These are phyloP conservation scores for Aschersonia sp. DNA, from an alignment of 2,329 filamentous ascomycete species.

Conservation along the genomic window DNA sequence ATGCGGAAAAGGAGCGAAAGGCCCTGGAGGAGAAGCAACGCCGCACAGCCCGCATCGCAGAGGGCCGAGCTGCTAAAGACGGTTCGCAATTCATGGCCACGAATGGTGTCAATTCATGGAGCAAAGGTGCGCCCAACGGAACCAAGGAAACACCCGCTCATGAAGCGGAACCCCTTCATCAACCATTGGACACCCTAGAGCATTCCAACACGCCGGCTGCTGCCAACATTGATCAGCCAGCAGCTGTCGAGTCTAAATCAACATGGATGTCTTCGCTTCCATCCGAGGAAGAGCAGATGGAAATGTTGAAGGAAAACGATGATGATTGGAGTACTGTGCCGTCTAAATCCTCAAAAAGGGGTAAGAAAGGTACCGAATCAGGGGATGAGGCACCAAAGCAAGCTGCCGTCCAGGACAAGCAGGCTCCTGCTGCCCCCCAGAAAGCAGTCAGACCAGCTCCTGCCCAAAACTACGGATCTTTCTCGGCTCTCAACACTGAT, in stretches of 20 bases:
- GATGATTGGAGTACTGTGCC: slow-evolving; percentile 49
- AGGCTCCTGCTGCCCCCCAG: slow-evolving; percentile 11
- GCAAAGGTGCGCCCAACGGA: slow-evolving; percentile 19
- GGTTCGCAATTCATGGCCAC: slow-evolving; percentile 45
- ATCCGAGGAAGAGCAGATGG: slow-evolving; percentile 48
- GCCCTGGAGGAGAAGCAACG: slow-evolving; percentile 68
- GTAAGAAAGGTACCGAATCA: slow-evolving; percentile 23
- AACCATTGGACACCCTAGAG: slow-evolving; percentile 46
- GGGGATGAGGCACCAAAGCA: slow-evolving; percentile 18
- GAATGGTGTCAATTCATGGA: slow-evolving; percentile 29
- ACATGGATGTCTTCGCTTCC: slow-evolving; percentile 37
- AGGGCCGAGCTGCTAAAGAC: slow-evolving; percentile 72
- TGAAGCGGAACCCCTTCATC: slow-evolving; percentile 18
- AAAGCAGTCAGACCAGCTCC: slow-evolving; percentile 15
- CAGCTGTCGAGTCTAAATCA: slow-evolving; percentile 17
- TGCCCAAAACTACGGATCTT: slow-evolving; percentile 27
- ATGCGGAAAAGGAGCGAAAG: slow-evolving; percentile 67
- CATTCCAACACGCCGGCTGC: slow-evolving; percentile 7
- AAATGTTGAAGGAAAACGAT: slow-evolving; percentile 35
- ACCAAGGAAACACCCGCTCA: slow-evolving; percentile 16
- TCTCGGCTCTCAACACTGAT: slow-evolving; percentile 32
- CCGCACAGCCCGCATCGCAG: slow-evolving; percentile 64
- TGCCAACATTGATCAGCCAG: slow-evolving; percentile 17
- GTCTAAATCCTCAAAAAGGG: slow-evolving; percentile 28
- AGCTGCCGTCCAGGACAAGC: slow-evolving; percentile 17